phyloP scores from a whole-genome alignment of 2,329 filamentous ascomycete species.

The Ceratocystis diversiconidia region DNA sequence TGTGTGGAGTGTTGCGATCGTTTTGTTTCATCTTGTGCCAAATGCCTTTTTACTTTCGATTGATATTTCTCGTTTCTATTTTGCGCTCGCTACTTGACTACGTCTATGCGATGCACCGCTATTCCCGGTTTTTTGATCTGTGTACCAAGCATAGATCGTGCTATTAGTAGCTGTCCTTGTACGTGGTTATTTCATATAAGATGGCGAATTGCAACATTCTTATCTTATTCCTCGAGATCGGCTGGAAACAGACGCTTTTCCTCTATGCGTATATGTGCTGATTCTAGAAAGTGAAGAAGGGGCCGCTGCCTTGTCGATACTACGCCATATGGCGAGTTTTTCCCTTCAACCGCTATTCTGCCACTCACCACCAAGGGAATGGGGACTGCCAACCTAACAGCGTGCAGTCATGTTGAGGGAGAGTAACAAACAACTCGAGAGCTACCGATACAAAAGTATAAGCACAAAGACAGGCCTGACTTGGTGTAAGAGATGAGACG shows the following conservation, averaged over 20 bases:
- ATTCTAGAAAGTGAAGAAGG: not conserved
- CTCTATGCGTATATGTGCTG: not conserved
- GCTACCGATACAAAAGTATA: no score
- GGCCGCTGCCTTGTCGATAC: not conserved
- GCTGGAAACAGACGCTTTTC: not conserved
- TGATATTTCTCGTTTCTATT: not conserved
- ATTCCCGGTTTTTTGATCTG: not conserved
- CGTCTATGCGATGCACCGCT: not conserved
- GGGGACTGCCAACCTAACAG: no score
- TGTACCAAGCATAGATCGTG: not conserved
- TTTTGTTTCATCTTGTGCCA: not conserved
- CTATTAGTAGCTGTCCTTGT: not conserved
- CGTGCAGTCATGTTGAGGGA: no score
- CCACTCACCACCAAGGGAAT: no score
- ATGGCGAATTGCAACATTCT: not conserved
- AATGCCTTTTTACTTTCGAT: not conserved
- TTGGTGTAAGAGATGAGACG: not conserved
- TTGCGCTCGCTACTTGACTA: not conserved
- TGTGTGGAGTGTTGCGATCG: not conserved
- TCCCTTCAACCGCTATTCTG: not conserved
- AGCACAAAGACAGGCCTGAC: not conserved
- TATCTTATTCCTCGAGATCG: not conserved
- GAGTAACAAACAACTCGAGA: no score
- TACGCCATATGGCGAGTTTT: not conserved
- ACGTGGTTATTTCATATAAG: not conserved